phyloP scores from a whole-genome alignment of 257 asterid species.

The Solanum etuberosum region DNA sequence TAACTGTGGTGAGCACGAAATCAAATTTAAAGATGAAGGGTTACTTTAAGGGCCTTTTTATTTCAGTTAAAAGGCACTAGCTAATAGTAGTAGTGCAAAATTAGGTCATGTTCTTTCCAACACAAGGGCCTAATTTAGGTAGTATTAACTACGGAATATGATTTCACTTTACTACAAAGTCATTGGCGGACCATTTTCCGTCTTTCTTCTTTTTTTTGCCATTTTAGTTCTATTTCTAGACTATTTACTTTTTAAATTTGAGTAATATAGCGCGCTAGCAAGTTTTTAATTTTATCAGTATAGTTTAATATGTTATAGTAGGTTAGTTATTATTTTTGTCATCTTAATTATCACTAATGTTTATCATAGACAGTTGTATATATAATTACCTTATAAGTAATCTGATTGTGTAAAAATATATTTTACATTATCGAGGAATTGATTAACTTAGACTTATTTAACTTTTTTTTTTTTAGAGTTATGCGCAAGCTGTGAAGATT shows the following conservation, averaged over 20 bases:
- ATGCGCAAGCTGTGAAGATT: background rate
- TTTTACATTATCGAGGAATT: background rate
- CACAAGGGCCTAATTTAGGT: background rate
- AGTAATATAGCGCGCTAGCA: background rate
- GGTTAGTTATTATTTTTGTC: background rate
- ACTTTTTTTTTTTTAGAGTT: background rate
- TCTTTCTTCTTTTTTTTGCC: background rate
- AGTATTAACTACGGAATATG: background rate
- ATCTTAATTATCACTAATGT: background rate
- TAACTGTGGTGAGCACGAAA: background rate
- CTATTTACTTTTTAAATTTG: background rate
- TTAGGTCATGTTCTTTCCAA: constrained; percentile 33
- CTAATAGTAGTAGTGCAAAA: constrained; percentile 13
- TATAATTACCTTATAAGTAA: background rate
- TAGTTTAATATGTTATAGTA: background rate
- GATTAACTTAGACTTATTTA: background rate
- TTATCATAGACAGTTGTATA: background rate
- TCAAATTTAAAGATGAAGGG: background rate
- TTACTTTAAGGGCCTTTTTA: background rate
- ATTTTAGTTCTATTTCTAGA: background rate
- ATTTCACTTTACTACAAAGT: background rate
- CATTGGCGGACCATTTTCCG: background rate
- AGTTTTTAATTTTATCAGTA: background rate
- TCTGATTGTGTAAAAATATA: background rate
- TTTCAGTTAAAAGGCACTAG: constrained; percentile 25